These are phyloP conservation scores for Leptoxyphium fumago DNA, from an alignment of 2,329 filamentous ascomycete species.

Conservation along the genomic window DNA sequence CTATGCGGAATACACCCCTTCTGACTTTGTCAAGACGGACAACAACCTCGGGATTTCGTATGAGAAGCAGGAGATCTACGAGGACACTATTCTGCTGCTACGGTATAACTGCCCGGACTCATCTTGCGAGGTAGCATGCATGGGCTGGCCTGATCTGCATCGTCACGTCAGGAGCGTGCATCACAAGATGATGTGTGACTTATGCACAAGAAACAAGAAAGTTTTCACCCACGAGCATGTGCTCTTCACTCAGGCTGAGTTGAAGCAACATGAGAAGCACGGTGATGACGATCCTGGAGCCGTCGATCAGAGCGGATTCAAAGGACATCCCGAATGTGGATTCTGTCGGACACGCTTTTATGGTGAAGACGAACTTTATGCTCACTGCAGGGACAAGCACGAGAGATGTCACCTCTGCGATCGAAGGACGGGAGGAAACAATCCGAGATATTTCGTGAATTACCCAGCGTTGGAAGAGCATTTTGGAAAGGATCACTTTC, in stretches of 20 bases:
- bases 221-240: conserved; percentile 98
- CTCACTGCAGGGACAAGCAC: conserved; percentile 85
- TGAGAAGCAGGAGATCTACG: conserved; percentile 74
- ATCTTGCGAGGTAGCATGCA: conserved; percentile 70
- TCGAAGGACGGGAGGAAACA: conserved; percentile 42
- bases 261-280: conserved; percentile 75
- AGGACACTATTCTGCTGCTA: conserved; percentile 75
- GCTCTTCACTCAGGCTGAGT: conserved; percentile 65
- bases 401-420: conserved; percentile 94
- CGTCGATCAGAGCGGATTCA: conserved; percentile 86
- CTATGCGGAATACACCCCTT: conserved; percentile 65
- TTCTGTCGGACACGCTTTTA: conserved; percentile 92
- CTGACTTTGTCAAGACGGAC: conserved; percentile 65
- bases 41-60: conserved; percentile 84
- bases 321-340: conserved; percentile 82
- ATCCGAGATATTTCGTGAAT: conserved; percentile 82
- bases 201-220: conserved; percentile 89
- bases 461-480: conserved; percentile 77
- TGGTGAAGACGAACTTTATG: conserved; percentile 85
- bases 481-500: conserved; percentile 74
- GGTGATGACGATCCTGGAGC: conserved; percentile 87
- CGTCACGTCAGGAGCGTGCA: conserved; percentile 71
- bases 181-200: conserved; percentile 76
- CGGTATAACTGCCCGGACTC: conserved; percentile 88
- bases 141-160: conserved; percentile 66